Conservation (phyloP, 1,284 basidiomycete genomes). For the Hemileia vastatrix region DNA sequence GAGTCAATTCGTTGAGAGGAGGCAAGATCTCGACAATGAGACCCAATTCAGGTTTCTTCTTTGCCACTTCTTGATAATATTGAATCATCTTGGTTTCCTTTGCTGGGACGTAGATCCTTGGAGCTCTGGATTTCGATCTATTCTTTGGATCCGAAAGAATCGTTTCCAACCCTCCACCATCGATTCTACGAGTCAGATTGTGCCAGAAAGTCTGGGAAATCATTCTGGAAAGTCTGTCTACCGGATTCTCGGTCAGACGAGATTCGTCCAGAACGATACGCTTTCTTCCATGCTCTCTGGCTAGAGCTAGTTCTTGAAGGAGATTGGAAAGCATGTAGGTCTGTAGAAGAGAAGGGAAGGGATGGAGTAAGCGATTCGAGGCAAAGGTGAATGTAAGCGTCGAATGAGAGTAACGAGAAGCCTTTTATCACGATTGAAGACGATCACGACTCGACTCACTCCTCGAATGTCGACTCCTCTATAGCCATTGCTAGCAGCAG, state of each 20-base stretch:
- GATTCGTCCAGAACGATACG: constrained; percentile 96
- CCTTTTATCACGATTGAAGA: background rate
- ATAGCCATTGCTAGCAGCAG: constrained; percentile 93
- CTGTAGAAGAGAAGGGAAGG: constrained; percentile 53
- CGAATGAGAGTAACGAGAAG: background rate
- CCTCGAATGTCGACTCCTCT: constrained; percentile 82
- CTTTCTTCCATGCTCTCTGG: constrained; percentile 84
- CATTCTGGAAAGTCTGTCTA: constrained; percentile 92
- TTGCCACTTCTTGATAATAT: constrained; percentile 61
- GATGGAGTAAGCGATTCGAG: constrained; percentile 1
- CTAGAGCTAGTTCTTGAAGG: constrained; percentile 90
- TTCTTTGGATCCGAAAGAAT: constrained; percentile 97
- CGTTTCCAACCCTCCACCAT: constrained; percentile 89
- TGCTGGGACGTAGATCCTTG: constrained; percentile 87
- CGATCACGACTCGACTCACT: constrained; percentile 51
- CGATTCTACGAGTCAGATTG: constrained; percentile 87
- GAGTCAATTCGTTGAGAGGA: constrained; percentile 65
- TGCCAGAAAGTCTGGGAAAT: constrained; percentile 98
- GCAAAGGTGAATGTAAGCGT: background rate
- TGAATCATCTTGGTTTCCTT: constrained; percentile 85
- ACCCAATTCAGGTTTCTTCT: constrained; percentile 77
- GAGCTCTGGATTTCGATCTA: constrained; percentile 45
- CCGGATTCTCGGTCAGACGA: constrained; percentile 92
- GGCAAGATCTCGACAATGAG: constrained; percentile 85
- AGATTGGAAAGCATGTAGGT: constrained; percentile 98